Evolutionary conservation across 1,284 basidiomycete genomes (phyloP).

Genomic region (Papiliotrema laurentii): DNA sequence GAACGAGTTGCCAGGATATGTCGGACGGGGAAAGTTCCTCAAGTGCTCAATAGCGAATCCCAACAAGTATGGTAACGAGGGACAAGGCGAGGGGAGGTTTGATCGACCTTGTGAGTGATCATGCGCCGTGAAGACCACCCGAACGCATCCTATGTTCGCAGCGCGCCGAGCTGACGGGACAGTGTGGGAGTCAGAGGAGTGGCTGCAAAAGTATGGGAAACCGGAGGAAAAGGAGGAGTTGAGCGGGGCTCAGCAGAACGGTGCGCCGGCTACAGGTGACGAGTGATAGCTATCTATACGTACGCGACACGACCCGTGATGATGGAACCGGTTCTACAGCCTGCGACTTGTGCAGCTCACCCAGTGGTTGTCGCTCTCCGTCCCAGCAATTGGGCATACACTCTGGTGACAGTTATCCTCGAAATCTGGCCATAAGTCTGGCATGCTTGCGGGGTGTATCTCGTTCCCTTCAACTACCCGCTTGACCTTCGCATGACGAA

Average conservation of each 20-base stretch:
- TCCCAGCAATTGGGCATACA: no score
- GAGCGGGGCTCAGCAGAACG: neutral
- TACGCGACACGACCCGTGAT: neutral
- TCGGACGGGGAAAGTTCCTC: constrained; percentile 41
- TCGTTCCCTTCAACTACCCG: no score
- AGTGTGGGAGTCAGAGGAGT: constrained; percentile 48
- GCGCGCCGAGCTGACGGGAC: constrained; percentile 1
- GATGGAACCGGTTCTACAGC: no score
- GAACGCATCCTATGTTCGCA: neutral
- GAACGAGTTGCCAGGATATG: constrained; percentile 44
- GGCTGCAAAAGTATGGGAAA: constrained; percentile 35
- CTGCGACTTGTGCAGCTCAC: no score
- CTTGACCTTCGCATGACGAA: no score
- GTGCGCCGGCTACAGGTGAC: neutral
- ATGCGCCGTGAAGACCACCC: no score
- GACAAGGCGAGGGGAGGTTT: constrained; percentile 19
- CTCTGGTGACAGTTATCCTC: no score
- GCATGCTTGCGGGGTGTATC: no score
- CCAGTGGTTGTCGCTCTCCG: no score
- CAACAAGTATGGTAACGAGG: constrained; percentile 35
- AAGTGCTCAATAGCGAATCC: constrained; percentile 45
- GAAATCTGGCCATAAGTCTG: no score
- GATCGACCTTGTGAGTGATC: constrained; percentile 43
- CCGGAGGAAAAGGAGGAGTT: neutral
- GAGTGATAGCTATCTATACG: neutral